Conservation (phyloP, 306 rosid genomes). For the Rosa multiflora region DNA sequence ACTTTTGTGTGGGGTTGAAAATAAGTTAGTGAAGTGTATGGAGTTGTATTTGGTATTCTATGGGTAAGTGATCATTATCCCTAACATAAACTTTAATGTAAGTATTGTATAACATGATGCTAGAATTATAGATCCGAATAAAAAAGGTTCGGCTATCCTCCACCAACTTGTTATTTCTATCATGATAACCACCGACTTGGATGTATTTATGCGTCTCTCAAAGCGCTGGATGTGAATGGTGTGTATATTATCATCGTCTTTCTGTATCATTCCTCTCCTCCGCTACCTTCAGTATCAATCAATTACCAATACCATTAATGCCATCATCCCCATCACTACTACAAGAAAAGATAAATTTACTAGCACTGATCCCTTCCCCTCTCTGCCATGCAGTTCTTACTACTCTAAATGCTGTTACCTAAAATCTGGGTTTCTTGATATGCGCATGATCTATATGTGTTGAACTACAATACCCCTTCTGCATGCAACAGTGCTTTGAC, state of each 20-base stretch:
- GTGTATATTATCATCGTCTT: background rate
- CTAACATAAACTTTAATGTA: too few species aligned
- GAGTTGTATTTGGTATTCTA: too few species aligned
- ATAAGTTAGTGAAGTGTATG: too few species aligned
- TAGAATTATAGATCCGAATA: too few species aligned
- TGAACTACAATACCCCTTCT: background rate
- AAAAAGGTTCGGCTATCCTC: too few species aligned
- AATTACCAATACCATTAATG: background rate
- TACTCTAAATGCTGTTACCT: background rate
- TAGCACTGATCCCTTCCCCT: background rate
- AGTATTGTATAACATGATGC: too few species aligned
- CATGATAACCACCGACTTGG: too few species aligned
- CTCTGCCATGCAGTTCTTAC: background rate
- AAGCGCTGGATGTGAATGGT: too few species aligned
- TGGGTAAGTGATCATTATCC: too few species aligned
- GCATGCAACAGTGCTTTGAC: background rate
- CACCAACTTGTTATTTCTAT: too few species aligned
- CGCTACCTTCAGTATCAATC: background rate
- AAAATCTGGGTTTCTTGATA: background rate
- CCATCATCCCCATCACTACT: background rate
- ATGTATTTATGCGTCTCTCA: too few species aligned
- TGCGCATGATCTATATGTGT: background rate
- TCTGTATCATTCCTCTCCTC: background rate
- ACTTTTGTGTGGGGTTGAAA: too few species aligned
- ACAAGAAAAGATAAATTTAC: background rate